Conservation (phyloP, 148 eudicot genomes). For the Pouteria glomerata region DNA sequence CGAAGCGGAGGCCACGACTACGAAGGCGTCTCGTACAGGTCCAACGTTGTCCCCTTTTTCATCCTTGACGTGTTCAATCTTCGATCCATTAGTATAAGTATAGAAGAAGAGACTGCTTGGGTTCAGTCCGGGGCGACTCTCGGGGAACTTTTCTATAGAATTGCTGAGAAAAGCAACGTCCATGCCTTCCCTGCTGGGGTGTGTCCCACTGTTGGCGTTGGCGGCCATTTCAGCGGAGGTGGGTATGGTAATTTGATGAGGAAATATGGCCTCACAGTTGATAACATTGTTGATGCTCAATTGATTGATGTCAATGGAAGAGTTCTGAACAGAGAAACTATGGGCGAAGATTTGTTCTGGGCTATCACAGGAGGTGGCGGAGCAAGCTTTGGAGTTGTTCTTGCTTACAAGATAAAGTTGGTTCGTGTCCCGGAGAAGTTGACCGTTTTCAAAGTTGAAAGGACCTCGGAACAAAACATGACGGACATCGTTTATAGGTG, state of each 20-base stretch:
- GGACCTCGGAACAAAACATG: background rate
- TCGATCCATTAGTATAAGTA: background rate
- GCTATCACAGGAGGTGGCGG: constrained; percentile 16
- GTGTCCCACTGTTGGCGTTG: constrained; percentile 8
- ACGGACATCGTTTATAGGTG: background rate
- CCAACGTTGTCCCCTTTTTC: background rate
- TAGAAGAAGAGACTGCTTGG: background rate
- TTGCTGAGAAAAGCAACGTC: background rate
- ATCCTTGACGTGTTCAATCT: background rate
- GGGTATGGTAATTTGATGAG: constrained; percentile 5
- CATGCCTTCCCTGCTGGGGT: background rate
- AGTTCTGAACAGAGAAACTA: constrained; percentile 3
- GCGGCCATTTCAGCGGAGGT: constrained; percentile 18
- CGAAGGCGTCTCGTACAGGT: constrained; percentile 11
- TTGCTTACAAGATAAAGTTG: constrained; percentile 1
- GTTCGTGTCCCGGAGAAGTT: background rate
- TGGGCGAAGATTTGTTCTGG: constrained; percentile 18
- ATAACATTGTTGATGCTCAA: constrained; percentile 9
- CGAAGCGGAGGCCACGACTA: constrained; percentile 16
- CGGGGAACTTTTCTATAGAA: constrained; percentile 1
- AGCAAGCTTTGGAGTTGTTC: constrained; percentile 8
- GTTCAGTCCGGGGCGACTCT: constrained; percentile 5
- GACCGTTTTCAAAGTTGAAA: constrained; percentile 6
- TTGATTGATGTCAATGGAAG: background rate
- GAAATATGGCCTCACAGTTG: constrained; percentile 1